Evolutionary conservation across 441 rosid genomes (phyloP).

Genomic region (Aleurites moluccanus): DNA sequence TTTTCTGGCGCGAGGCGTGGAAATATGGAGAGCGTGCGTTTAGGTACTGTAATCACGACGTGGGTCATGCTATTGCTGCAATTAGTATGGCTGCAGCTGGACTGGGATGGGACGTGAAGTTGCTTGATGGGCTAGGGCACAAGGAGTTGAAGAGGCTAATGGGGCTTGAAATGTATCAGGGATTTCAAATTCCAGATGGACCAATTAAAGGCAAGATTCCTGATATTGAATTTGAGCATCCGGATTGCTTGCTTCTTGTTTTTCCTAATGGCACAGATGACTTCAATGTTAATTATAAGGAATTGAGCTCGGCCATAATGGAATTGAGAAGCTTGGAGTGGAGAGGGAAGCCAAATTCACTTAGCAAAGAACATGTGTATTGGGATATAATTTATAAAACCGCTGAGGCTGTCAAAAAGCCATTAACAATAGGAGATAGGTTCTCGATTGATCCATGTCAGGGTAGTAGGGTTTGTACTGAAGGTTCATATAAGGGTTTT

Average conservation of each 20-base stretch:
- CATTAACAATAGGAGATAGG: conserved; percentile 29
- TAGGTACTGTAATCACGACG: conserved; percentile 83
- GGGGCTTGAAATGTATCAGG: conserved; percentile 51
- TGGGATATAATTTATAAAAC: conserved; percentile 77
- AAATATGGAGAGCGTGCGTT: conserved; percentile 89
- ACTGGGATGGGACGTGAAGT: conserved; percentile 88
- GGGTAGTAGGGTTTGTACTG: conserved; percentile 46
- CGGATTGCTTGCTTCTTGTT: conserved; percentile 78
- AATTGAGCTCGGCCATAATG: conserved; percentile 39
- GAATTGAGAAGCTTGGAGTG: conserved; percentile 53
- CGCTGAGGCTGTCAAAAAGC: conserved; percentile 72
- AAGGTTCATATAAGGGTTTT: conserved; percentile 46
- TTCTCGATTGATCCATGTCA: conserved; percentile 39
- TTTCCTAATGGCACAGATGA: conserved; percentile 51
- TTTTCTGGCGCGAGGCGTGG: conserved; percentile 96
- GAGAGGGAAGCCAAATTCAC: conserved; percentile 65
- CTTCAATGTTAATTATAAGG: conserved; percentile 45
- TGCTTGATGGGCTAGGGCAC: conserved; percentile 73
- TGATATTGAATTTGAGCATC: conserved; percentile 75
- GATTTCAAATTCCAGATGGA: conserved; percentile 41
- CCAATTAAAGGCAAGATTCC: conserved; percentile 55
- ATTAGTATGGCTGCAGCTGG: conserved; percentile 69
- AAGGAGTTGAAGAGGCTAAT: conserved; percentile 55
- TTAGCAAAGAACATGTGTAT: conserved; percentile 72
- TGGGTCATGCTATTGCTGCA: conserved; percentile 82